Percentiles rank a stretch among this genome's conserved stretches.
phyloP scores from a whole-genome alignment of 345 rosid genomes.

The Orychophragmus violaceus region DNA sequence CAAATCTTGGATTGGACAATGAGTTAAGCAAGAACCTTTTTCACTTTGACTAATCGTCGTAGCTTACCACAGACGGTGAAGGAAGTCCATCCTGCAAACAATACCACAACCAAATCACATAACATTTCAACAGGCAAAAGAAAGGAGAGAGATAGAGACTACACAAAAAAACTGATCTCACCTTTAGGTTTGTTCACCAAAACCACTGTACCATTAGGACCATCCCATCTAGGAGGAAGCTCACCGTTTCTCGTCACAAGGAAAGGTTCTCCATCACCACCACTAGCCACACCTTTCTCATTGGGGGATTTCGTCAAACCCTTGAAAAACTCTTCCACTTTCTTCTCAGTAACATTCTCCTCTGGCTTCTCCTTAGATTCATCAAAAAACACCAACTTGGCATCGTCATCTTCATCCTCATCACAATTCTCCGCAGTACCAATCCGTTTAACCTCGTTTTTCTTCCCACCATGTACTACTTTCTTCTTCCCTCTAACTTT shows the following conservation, averaged over 20 bases:
- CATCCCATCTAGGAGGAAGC: constrained; percentile 90
- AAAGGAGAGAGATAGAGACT: background rate
- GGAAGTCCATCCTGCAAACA: constrained; percentile 79
- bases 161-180: constrained; percentile 19
- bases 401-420: constrained; percentile 30
- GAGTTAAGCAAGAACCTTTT: constrained; percentile 51
- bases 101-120: constrained; percentile 13
- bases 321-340: constrained; percentile 82
- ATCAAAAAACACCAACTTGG: constrained; percentile 64
- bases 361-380: constrained; percentile 35
- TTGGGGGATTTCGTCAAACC: constrained; percentile 65
- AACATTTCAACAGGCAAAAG: background rate
- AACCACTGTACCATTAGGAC: constrained; percentile 69
- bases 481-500: constrained; percentile 30
- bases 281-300: constrained; percentile 44
- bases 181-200: constrained; percentile 96
- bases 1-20: background rate
- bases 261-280: constrained; percentile 60
- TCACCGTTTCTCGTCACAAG: constrained; percentile 60
- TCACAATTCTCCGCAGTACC: background rate
- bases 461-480: constrained; percentile 12
- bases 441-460: constrained; percentile 20
- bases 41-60: constrained; percentile 77
- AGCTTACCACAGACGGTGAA: constrained; percentile 98
- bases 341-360: constrained; percentile 58